These are phyloP conservation scores for Hygrophorus russula DNA, from an alignment of 768 basidiomycete species.

Conservation along the genomic window DNA sequence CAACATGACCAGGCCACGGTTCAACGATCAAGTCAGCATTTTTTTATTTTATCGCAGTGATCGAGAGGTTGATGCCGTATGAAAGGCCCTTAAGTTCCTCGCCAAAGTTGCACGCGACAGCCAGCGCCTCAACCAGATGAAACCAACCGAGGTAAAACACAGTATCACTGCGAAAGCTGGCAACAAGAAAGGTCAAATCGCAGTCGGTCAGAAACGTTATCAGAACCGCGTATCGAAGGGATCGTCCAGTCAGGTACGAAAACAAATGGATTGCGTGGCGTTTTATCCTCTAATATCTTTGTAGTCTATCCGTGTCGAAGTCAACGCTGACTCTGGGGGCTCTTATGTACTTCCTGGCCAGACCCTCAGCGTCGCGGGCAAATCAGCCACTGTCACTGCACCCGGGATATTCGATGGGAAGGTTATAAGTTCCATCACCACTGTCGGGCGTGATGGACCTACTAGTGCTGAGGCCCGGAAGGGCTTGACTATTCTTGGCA, in stretches of 20 bases:
- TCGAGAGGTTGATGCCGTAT: background rate
- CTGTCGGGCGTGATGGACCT: conserved; percentile 43
- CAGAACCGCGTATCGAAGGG: conserved; percentile 20
- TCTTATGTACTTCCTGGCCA: conserved; percentile 1
- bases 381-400: conserved; percentile 8
- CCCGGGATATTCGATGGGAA: conserved; percentile 31
- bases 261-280: background rate
- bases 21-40: conserved; percentile 24
- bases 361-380: conserved; percentile 1
- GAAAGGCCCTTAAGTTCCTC: conserved; percentile 28
- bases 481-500: conserved; percentile 26
- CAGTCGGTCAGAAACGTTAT: conserved; percentile 11
- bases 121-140: conserved; percentile 34
- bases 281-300: background rate
- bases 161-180: conserved; percentile 20
- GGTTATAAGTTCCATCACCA: conserved; percentile 26
- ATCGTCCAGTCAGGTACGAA: background rate
- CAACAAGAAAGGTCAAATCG: conserved; percentile 7
- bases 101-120: conserved; percentile 34
- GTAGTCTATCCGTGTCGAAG: conserved; percentile 1
- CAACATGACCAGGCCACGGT: conserved; percentile 34
- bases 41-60: background rate
- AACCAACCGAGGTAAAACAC: conserved; percentile 34
- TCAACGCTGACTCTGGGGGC: conserved; percentile 1
- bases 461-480: conserved; percentile 48